phyloP scores from a whole-genome alignment of 2,329 filamentous ascomycete species.

The Curvularia spicifera region DNA sequence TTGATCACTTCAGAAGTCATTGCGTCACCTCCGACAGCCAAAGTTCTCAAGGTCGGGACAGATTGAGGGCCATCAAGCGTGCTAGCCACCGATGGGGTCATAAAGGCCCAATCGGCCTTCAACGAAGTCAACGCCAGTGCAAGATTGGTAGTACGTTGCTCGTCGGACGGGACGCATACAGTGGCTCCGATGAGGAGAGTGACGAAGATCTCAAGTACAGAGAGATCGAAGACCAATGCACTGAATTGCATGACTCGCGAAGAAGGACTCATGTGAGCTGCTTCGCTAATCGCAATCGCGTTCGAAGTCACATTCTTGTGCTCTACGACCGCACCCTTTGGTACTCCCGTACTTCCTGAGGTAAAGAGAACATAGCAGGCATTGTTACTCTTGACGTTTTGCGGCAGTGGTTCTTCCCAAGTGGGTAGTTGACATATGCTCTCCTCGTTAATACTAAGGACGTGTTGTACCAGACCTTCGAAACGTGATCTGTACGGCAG shows the following conservation, averaged over 20 bases:
- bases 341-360: slow-evolving; percentile 43
- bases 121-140: slow-evolving; percentile 44
- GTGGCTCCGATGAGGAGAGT: slow-evolving; percentile 41
- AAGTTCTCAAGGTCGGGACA: slow-evolving; percentile 50
- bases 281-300: slow-evolving; percentile 38
- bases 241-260: slow-evolving; percentile 48
- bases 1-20: slow-evolving; percentile 36
- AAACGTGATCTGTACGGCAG: slow-evolving; percentile 32
- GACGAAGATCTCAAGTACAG: slow-evolving; percentile 44
- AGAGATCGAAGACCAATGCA: slow-evolving; percentile 45
- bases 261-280: slow-evolving; percentile 33
- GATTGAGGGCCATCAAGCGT: slow-evolving; percentile 38
- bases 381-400: slow-evolving; percentile 28
- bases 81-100: slow-evolving; percentile 48
- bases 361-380: slow-evolving; percentile 43
- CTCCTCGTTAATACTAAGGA: slow-evolving; percentile 28
- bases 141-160: slow-evolving; percentile 55
- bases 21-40: slow-evolving; percentile 39
- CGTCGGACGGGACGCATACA: slow-evolving; percentile 46
- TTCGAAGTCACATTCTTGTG: slow-evolving; percentile 39
- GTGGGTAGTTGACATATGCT: slow-evolving; percentile 25
- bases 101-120: slow-evolving; percentile 40
- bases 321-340: slow-evolving; percentile 43
- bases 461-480: slow-evolving; percentile 21
- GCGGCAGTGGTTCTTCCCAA: slow-evolving; percentile 11